Evolutionary conservation across 2,329 filamentous ascomycete genomes (phyloP).

Genomic region (Tolypocladium album): DNA sequence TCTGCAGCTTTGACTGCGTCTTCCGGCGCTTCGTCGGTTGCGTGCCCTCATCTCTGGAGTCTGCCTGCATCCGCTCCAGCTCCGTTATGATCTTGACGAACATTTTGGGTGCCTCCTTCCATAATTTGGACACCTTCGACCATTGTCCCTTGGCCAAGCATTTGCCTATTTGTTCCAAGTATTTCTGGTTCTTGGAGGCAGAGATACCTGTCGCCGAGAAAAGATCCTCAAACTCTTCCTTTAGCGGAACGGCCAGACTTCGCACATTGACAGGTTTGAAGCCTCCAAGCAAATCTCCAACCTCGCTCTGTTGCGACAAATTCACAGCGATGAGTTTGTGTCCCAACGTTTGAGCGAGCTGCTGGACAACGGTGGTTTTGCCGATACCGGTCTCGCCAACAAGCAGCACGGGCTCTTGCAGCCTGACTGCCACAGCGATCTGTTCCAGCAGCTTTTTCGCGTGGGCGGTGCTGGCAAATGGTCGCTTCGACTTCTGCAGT

Average conservation of each 20-base stretch:
- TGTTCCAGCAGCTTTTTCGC: conserved; percentile 80
- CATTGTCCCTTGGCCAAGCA: conserved; percentile 75
- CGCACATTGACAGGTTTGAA: conserved; percentile 94
- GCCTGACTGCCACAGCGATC: conserved; percentile 69
- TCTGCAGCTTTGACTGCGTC: conserved; percentile 56
- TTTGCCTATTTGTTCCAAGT: conserved; percentile 71
- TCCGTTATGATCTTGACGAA: conserved; percentile 60
- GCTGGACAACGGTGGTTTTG: conserved; percentile 93
- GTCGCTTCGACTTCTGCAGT: conserved; percentile 42
- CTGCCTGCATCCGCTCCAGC: conserved; percentile 33
- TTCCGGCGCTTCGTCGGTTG: conserved; percentile 62
- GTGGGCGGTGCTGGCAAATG: conserved; percentile 82
- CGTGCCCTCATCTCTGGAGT: conserved; percentile 21
- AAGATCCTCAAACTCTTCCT: conserved; percentile 87
- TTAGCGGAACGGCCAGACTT: conserved; percentile 76
- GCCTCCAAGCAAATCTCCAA: conserved; percentile 86
- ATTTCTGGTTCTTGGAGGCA: conserved; percentile 75
- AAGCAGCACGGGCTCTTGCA: conserved; percentile 80
- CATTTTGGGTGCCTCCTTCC: conserved; percentile 83
- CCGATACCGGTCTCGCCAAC: conserved; percentile 99
- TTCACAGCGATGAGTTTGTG: conserved; percentile 90
- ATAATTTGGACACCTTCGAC: conserved; percentile 74
- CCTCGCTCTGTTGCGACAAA: conserved; percentile 94
- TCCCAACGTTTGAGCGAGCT: conserved; percentile 73
- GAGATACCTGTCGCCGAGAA: conserved; percentile 82